phyloP scores from a whole-genome alignment of 768 basidiomycete species.

The Agaricus subrufescens region DNA sequence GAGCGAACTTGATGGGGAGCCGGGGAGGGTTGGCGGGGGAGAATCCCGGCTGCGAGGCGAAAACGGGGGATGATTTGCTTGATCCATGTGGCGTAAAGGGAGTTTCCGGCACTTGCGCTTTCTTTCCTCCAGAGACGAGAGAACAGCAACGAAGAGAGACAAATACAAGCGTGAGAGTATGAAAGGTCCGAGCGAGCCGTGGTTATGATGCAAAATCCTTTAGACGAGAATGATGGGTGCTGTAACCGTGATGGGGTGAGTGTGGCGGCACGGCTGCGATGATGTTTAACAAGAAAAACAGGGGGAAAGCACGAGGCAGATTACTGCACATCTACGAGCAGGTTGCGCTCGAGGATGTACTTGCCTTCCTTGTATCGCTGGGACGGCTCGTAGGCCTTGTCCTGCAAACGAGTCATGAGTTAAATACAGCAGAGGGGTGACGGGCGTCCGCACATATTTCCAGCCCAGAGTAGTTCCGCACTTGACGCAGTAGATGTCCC shows the following conservation, averaged over 20 bases:
- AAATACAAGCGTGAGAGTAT: conserved; percentile 15
- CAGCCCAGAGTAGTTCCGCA: conserved; percentile 86
- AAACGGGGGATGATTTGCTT: not conserved
- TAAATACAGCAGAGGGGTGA: not conserved
- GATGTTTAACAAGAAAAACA: not conserved
- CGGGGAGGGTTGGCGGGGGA: not conserved
- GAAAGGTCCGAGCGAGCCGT: conserved; percentile 22
- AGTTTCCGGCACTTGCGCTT: conserved; percentile 5
- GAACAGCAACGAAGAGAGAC: conserved; percentile 3
- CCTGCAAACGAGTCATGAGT: conserved; percentile 43
- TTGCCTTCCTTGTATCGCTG: conserved; percentile 99
- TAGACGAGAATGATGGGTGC: conserved; percentile 15
- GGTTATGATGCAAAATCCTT: conserved; percentile 7
- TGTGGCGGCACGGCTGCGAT: not conserved
- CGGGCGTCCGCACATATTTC: conserved; percentile 80
- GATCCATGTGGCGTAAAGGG: not conserved
- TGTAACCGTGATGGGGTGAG: not conserved
- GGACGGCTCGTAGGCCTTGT: conserved; percentile 80
- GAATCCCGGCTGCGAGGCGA: not conserved
- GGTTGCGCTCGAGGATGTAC: conserved; percentile 93
- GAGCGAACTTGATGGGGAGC: not conserved
- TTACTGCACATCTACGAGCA: conserved; percentile 83
- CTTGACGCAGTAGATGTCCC: conserved; percentile 92
- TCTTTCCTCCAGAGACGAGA: conserved; percentile 8
- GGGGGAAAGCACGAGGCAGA: conserved; percentile 1